Evolutionary conservation across 75 land plant species (phyloP).

Genomic region (Pseudotsuga menziesii): DNA sequence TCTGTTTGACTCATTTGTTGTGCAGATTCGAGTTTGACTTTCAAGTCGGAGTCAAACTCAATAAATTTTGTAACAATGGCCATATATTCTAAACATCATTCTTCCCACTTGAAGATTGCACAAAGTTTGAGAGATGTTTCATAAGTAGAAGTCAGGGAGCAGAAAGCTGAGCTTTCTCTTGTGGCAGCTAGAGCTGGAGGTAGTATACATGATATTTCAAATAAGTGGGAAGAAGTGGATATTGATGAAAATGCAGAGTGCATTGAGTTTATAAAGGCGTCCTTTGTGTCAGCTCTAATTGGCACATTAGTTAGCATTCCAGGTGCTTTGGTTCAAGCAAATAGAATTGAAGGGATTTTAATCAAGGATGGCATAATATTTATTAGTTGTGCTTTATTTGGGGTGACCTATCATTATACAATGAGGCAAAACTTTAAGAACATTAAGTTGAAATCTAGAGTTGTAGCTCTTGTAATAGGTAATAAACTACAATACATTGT

Average conservation of each 20-base stretch:
- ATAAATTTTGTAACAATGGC: too few species aligned
- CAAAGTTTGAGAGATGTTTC: conserved; percentile 58
- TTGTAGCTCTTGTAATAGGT: conserved; percentile 79
- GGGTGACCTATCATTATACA: conserved; percentile 82
- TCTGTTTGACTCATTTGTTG: too few species aligned
- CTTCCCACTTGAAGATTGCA: conserved; percentile 54
- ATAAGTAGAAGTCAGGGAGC: conserved; percentile 66
- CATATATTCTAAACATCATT: neutral
- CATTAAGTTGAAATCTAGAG: conserved; percentile 80
- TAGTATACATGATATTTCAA: conserved; percentile 11
- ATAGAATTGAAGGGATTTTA: conserved; percentile 24
- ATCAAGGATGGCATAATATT: conserved; percentile 34
- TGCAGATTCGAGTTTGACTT: too few species aligned
- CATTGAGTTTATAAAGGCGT: conserved; percentile 81
- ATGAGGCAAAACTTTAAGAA: conserved; percentile 83
- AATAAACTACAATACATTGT: conserved; percentile 6
- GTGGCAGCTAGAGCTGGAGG: conserved; percentile 29
- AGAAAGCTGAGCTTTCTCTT: conserved; percentile 66
- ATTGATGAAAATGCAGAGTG: conserved; percentile 65
- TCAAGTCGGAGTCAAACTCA: too few species aligned
- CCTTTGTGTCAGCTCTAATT: conserved; percentile 56
- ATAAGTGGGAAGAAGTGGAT: conserved; percentile 19
- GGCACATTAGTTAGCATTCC: conserved; percentile 82
- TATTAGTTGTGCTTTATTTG: conserved; percentile 78
- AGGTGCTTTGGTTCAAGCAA: conserved; percentile 29